A percentile compares a stretch with the other conserved stretches of the same genome.
Conservation (phyloP, 495 filamentous ascomycete species). For the Geopyxis carbonaria region DNA sequence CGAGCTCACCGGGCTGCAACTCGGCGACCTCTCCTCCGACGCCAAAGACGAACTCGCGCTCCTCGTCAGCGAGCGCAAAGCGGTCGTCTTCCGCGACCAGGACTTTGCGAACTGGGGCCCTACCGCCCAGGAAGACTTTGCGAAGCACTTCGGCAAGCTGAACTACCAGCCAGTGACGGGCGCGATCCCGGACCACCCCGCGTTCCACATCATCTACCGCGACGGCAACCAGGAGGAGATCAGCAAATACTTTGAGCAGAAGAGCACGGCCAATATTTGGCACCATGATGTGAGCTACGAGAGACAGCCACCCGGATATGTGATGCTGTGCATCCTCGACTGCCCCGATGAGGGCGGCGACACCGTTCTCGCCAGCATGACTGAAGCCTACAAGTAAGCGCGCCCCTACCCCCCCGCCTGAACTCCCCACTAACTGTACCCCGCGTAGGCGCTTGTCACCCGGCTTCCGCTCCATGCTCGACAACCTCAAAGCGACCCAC, state of each 20-base stretch:
- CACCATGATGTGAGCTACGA: slow-evolving; percentile 68
- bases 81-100: slow-evolving; percentile 65
- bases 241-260: slow-evolving; percentile 36
- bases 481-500: slow-evolving; percentile 61
- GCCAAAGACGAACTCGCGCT: slow-evolving; percentile 72
- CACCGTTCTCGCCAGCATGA: slow-evolving; percentile 57
- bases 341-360: slow-evolving; percentile 54
- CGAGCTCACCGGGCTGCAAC: slow-evolving; percentile 58
- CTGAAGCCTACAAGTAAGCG: slow-evolving; percentile 46
- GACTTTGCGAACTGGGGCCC: slow-evolving; percentile 64
- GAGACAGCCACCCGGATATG: slow-evolving; percentile 68
- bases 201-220: slow-evolving; percentile 45
- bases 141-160: slow-evolving; percentile 58
- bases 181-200: slow-evolving; percentile 35
- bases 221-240: slow-evolving; percentile 42
- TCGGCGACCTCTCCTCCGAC: slow-evolving; percentile 44
- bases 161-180: slow-evolving; percentile 44
- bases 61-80: slow-evolving; percentile 60
- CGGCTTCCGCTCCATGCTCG: slow-evolving; percentile 50
- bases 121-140: slow-evolving; percentile 49
- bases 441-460: slow-evolving; percentile 35
- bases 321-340: slow-evolving; percentile 66
- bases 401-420: not conserved
- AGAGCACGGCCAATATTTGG: slow-evolving; percentile 40
- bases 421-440: not conserved